Evolutionary conservation across 208 protist genomes (phyloP).

Genomic region (Herpetomonas tarakana): DNA sequence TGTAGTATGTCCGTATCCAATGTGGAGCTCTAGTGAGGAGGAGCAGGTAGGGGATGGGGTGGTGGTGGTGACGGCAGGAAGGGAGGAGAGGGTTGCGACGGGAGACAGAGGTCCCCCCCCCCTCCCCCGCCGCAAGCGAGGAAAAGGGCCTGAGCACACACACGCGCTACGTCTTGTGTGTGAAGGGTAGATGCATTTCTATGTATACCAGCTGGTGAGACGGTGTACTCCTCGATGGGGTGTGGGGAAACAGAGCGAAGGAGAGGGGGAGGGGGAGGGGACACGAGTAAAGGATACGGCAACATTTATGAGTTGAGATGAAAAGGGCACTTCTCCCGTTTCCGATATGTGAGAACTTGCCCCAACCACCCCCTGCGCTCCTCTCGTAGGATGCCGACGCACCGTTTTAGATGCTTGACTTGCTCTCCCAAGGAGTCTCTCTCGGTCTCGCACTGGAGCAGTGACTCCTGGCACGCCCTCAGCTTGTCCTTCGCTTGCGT

Average conservation of each 20-base stretch:
- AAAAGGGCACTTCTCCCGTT: background rate
- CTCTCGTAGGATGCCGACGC: conserved; percentile 21
- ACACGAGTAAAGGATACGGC: too few species aligned
- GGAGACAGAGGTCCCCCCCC: too few species aligned
- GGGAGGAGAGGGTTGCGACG: too few species aligned
- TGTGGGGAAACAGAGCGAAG: too few species aligned
- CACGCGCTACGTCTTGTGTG: too few species aligned
- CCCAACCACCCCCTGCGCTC: conserved; percentile 27
- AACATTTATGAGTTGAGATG: background rate
- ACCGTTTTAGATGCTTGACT: conserved; percentile 16
- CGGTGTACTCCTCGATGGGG: too few species aligned
- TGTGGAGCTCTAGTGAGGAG: too few species aligned
- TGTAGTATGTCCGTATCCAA: too few species aligned
- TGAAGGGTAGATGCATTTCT: conserved; percentile 2
- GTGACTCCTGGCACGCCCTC: background rate
- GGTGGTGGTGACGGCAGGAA: background rate
- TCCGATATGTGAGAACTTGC: background rate
- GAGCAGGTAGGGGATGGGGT: too few species aligned
- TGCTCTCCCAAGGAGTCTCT: conserved; percentile 1
- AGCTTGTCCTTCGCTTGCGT: background rate
- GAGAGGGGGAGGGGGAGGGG: too few species aligned
- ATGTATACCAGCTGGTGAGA: background rate
- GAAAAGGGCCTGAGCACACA: too few species aligned
- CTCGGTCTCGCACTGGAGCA: background rate
- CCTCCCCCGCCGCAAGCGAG: too few species aligned